Evolutionary conservation across 1,284 basidiomycete species (phyloP), one percentile per base, ranked within the genome.

Genomic region (Puccinia coronata): DNA sequence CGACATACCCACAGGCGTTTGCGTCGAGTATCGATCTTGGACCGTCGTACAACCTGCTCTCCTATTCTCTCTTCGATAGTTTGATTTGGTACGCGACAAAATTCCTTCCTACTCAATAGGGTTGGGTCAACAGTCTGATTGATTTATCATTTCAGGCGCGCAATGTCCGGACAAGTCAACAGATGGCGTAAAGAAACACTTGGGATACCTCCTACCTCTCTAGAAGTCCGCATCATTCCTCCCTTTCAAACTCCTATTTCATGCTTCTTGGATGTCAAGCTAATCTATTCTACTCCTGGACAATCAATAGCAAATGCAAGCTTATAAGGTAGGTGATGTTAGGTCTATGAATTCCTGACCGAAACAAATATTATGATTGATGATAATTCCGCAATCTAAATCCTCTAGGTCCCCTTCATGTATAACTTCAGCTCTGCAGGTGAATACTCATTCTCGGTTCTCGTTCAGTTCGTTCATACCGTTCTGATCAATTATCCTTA

Each of bases 21-120:
- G 34, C 74, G 14, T 41, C 41, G 41, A 69, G 8, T 53, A 34
- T 75, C 20, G 76, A 65, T 12, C 85, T 86, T 0, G 84, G 84
- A 28, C 53, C 57, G 23, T 43, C 71, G 28, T 77, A 82, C 25
- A 28, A 53, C 36, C 75, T 82, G 12, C 70, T 93, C 91, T 91
- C 93, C 5, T 94, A 94, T 85, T 92, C 94, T 81, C 90, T 95
- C 89, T 98, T 98, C 85, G 96, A 99, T 85, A 88, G 92, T 98
- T 55, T 97, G 79, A 82, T 85, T 76, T 85, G 85, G n/a, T n/a
- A n/a, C n/a, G n/a, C n/a, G n/a, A n/a, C n/a, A n/a, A n/a, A n/a
- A n/a, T n/a, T n/a, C n/a, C n/a, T n/a, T n/a, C n/a, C n/a, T n/a
- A n/a, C n/a, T n/a, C n/a, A n/a, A n/a, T n/a, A n/a, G n/a, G n/a